Base-by-base conservation (phyloP, 768 basidiomycete genomes). In the Lactarius evosmus region DNA sequence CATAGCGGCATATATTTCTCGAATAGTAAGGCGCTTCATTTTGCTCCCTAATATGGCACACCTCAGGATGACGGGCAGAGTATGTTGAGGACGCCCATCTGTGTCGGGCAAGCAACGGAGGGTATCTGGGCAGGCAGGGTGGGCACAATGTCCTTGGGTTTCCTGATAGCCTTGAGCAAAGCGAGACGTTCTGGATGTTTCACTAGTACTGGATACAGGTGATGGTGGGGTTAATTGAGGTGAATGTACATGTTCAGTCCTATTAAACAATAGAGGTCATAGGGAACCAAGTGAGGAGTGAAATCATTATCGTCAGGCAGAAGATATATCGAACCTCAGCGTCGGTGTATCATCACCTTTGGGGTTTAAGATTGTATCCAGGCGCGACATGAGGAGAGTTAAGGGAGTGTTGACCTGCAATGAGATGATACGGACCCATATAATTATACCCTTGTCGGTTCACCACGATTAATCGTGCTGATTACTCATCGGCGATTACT, bases 1-100 rank as follows among this genome's bases (percentile, higher is more conserved):
- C 88, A 93, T 93, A 19, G 88, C 86, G 11, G 87, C 88, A 69
- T 93, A 93, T 62, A 93, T 92, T 70, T 92, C 90, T 54, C 90
- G 81, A 69, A 93, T 91, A 14, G 91, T 93, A 32, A 93, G 78
- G 27, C 89, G 84, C 70, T 86, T 85, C 66, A 84, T 83, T 11
- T 85, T 80, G 71, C 87, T 89, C 44, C 91, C 91, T 53, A 93
- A 77, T 69, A 93, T 93, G 30, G 91, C 88, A 70, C 91, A 93
- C 33, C 91, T 86, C 56, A 93, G 79, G 72, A 93, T 93, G 62
- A 92, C 86, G 27, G 91, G 91, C 50, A 93, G 83, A 12, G 91
- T 92, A 69, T 93, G 90, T 68, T 91, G 89, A 58, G 91, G 91
- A 66, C 89, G 79, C 50, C 85, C 88, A 64, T 85, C 82, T 36